phyloP scores from a whole-genome alignment of 139 green algal species.

The Marvania coccoides region DNA sequence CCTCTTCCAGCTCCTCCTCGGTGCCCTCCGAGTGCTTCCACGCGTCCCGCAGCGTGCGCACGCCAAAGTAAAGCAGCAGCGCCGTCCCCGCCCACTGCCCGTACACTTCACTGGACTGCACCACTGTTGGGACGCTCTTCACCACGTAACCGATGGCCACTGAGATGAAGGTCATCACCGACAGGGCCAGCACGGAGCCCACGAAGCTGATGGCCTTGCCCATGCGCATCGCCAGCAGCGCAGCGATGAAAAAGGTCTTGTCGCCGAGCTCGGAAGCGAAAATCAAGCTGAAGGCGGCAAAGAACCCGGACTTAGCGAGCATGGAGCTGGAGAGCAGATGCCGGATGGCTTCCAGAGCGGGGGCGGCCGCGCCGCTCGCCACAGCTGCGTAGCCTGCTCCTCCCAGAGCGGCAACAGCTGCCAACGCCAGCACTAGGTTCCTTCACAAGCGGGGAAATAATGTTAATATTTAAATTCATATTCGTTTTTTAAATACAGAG shows the following conservation, averaged over 20 bases:
- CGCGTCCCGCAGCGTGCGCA: conserved; percentile 56
- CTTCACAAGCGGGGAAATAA: too few relatives aligned
- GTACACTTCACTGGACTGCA: conserved; percentile 68
- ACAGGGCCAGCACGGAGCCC: conserved; percentile 53
- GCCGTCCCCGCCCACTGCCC: conserved; percentile 75
- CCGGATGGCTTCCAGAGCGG: neutral
- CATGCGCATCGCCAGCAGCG: conserved; percentile 85
- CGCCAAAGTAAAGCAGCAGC: conserved; percentile 89
- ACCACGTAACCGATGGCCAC: conserved; percentile 85
- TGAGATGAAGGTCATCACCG: conserved; percentile 86
- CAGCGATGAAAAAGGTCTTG: conserved; percentile 99
- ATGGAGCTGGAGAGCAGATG: conserved; percentile 32
- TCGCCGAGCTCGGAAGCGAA: conserved; percentile 95
- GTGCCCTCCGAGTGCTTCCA: neutral
- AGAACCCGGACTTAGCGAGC: conserved; percentile 75
- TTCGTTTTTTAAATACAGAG: too few relatives aligned
- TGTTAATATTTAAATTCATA: too few relatives aligned
- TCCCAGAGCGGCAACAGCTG: neutral
- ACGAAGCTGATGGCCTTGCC: conserved; percentile 54
- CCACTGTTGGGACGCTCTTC: conserved; percentile 59
- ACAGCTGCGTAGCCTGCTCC: neutral
- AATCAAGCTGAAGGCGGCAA: conserved; percentile 92
- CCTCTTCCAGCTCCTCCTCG: conserved; percentile 67
- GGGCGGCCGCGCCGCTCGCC: neutral
- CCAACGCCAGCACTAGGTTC: too few relatives aligned